These are phyloP conservation scores for Candida railenensis DNA, from an alignment of 805 yeast genomes.

Conservation along the genomic window DNA sequence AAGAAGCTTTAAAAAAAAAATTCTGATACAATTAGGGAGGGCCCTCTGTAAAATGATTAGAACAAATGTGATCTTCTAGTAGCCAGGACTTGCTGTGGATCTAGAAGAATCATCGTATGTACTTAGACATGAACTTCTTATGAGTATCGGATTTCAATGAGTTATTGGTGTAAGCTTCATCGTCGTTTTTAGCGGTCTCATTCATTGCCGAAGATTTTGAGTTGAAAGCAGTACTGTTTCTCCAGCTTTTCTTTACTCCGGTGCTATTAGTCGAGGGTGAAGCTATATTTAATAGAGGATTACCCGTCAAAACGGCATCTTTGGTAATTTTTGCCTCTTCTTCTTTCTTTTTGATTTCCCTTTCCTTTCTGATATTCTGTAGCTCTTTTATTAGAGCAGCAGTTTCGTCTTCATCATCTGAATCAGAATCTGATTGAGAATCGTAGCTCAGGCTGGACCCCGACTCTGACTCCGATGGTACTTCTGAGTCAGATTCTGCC, in stretches of 20 bases:
- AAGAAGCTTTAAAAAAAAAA: background rate
- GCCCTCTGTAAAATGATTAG: no score
- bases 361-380: conserved; percentile 12
- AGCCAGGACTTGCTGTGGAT: no score
- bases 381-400: conserved; percentile 21
- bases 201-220: conserved; percentile 8
- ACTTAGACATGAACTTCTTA: conserved; percentile 34
- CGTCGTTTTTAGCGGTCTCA: background rate
- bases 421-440: background rate
- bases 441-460: conserved; percentile 10
- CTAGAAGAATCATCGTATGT: no score
- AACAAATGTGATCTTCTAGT: no score
- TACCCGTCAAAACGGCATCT: conserved; percentile 9
- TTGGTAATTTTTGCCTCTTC: conserved; percentile 7
- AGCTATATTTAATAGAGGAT: conserved; percentile 9
- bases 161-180: conserved; percentile 26
- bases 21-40: no score
- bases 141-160: conserved; percentile 35
- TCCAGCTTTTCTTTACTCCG: conserved; percentile 27
- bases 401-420: conserved; percentile 12
- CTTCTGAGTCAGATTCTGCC: conserved; percentile 12
- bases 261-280: background rate
- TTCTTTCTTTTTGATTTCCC: conserved; percentile 7
- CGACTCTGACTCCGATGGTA: conserved; percentile 22
- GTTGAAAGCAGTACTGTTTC: conserved; percentile 23